phyloP scores from a whole-genome alignment of 2,329 filamentous ascomycete species.

The Exophiala sp. region DNA sequence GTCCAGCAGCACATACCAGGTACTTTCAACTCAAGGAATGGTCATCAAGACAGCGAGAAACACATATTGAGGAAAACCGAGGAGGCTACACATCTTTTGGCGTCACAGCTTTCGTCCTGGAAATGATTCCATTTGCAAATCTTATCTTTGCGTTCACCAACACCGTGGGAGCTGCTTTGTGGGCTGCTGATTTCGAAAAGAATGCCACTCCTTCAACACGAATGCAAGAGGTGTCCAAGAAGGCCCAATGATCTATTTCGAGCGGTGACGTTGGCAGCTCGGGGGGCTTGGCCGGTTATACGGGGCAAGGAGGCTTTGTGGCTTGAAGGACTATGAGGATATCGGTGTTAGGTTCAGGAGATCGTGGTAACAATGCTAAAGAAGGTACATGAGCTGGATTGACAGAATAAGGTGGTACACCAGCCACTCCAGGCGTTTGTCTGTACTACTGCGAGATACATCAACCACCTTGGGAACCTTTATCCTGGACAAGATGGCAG shows the following conservation, averaged over 20 bases:
- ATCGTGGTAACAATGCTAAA: no score
- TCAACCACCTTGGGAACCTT: no score
- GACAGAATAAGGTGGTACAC: no score
- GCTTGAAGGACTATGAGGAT: no score
- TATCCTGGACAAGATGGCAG: no score
- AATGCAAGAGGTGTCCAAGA: slow-evolving; percentile 33
- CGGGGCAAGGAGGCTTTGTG: no score
- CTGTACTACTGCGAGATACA: no score
- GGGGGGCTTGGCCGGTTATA: no score
- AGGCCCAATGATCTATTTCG: slow-evolving; percentile 28
- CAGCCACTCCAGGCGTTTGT: no score
- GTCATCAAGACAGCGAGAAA: slow-evolving; percentile 60
- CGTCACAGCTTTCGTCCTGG: slow-evolving; percentile 74
- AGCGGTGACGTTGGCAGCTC: no score
- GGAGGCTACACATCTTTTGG: slow-evolving; percentile 81
- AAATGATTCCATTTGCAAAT: slow-evolving; percentile 78
- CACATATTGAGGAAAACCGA: slow-evolving; percentile 67
- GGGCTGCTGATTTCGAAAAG: slow-evolving; percentile 80
- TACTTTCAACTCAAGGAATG: slow-evolving; percentile 93
- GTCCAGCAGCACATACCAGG: slow-evolving; percentile 56
- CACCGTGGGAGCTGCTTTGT: slow-evolving; percentile 86
- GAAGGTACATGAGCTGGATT: no score
- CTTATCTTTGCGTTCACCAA: slow-evolving; percentile 90
- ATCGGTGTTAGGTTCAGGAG: no score
- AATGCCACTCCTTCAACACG: slow-evolving; percentile 31